Base-by-base conservation (phyloP, 1,284 basidiomycete genomes). In the Tetrapyrgos nigripes region DNA sequence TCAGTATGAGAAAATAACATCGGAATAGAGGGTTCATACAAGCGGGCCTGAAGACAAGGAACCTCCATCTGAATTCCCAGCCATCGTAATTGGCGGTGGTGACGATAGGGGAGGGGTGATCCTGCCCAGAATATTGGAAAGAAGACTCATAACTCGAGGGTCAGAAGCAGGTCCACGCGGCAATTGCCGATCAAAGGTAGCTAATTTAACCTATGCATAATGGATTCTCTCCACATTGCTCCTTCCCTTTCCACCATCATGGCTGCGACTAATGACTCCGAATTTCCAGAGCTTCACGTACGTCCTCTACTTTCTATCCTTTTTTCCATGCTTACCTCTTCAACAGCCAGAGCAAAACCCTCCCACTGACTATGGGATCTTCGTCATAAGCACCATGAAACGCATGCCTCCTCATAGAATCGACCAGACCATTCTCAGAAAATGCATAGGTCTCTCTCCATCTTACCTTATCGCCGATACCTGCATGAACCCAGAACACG, bases 1-100 rank as follows among this genome's bases (percentile, higher is more conserved):
- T 60, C 35, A 52, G 50, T 33, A 44, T 35, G 50, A n/a, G 27
- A 58, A 40, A 17, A 37, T 19, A 37, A 29, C 14, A 28, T 26
- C 21, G 49, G 27, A 50, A 46, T 29, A 21, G 31, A 63, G 57
- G 35, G 35, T n/a, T 76, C 86, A 60, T 67, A 91, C 90, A 72
- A n/a, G 88, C 90, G 11, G 94, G 94, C 51, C 93, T 80, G 76
- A 96, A 93, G 46, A 88, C 84, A 65, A 96, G 76, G 62, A 87
- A 81, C 70, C 83, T 89, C 88, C 89, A 94, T 62, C 75, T 79
- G 70, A 80, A 86, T 72, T 96, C 83, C 49, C 83, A 71, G 17
- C 93, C 80, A 55, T 82, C 80, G 61, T 82, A 82, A 10, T 78
- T 65, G 28, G 74, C 73, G 23, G 75, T 74, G 27, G 76, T 76